Conservation (phyloP, 2,329 filamentous ascomycete genomes). For the Zasmidium cellare region DNA sequence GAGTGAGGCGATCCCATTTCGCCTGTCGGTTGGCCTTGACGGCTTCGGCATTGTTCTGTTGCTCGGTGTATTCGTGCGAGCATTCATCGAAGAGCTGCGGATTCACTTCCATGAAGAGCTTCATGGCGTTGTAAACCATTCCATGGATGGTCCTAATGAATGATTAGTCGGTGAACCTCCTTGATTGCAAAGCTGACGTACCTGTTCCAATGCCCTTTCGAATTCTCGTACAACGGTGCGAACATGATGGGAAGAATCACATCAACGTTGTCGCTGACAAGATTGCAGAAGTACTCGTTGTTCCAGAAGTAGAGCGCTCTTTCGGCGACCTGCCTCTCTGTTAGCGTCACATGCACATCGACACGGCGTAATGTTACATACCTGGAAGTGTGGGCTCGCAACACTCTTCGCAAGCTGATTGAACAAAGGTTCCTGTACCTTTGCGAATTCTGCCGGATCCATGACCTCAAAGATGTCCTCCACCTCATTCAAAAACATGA, state of each 20-base stretch:
- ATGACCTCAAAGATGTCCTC: constrained; percentile 99
- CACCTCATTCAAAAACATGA: constrained; percentile 99
- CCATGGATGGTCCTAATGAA: constrained; percentile 85
- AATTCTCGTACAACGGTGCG: constrained; percentile 95
- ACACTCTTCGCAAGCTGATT: constrained; percentile 97
- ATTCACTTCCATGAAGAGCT: constrained; percentile 99
- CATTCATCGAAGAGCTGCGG: constrained; percentile 98
- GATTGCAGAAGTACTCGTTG: constrained; percentile 99
- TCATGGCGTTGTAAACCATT: constrained; percentile 99
- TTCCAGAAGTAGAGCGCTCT: constrained; percentile 99
- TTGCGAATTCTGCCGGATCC: constrained; percentile 97
- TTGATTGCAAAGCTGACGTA: too few relatives aligned
- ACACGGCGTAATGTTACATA: constrained; percentile 28
- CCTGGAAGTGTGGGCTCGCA: constrained; percentile 96
- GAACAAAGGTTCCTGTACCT: constrained; percentile 96
- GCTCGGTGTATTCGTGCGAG: constrained; percentile 95
- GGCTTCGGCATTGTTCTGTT: constrained; percentile 87
- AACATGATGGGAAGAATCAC: constrained; percentile 99
- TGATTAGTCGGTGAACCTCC: not conserved
- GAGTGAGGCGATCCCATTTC: constrained; percentile 84
- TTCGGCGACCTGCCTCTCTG: constrained; percentile 71
- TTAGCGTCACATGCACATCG: not conserved
- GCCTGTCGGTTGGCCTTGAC: constrained; percentile 78
- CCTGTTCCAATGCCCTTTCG: constrained; percentile 99
- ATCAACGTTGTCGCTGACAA: constrained; percentile 98